Percentiles rank a stretch among this genome's conserved stretches.
Conservation (phyloP, 768 basidiomycete genomes). For the Lentinula guzmanii region DNA sequence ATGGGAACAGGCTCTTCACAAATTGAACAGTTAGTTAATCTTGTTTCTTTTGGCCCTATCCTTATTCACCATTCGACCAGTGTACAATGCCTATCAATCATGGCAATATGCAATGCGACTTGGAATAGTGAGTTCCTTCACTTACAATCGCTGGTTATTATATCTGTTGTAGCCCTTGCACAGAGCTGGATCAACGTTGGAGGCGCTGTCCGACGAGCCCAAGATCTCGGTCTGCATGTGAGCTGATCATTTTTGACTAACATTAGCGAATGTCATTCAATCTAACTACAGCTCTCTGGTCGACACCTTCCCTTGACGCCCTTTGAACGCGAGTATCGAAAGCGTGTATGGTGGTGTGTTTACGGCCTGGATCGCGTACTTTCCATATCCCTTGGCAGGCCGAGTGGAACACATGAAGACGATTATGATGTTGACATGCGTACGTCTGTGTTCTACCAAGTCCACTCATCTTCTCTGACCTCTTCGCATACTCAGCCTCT, state of each 20-base stretch:
- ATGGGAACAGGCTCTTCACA: conserved; percentile 11
- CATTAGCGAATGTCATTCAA: not conserved
- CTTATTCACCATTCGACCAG: not conserved
- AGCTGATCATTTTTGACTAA: not conserved
- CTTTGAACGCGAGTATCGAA: conserved; percentile 13
- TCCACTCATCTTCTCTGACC: not conserved
- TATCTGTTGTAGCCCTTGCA: conserved; percentile 9
- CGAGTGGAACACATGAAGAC: conserved; percentile 13
- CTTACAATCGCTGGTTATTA: not conserved
- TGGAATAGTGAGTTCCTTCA: conserved; percentile 12
- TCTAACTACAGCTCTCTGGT: conserved; percentile 6
- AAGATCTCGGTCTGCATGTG: conserved; percentile 15
- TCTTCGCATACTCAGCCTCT: conserved; percentile 4
- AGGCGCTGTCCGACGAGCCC: conserved; percentile 12
- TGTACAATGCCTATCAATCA: conserved; percentile 13
- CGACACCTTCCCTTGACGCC: conserved; percentile 7
- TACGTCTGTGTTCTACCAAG: not conserved
- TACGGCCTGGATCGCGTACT: conserved; percentile 14
- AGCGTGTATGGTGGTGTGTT: conserved; percentile 17
- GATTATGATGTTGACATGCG: conserved; percentile 14
- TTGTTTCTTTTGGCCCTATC: not conserved
- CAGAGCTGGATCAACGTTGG: conserved; percentile 16
- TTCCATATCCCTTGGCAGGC: conserved; percentile 14
- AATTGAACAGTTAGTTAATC: conserved; percentile 12
- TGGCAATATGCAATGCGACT: conserved; percentile 14